A percentile compares a stretch with the other conserved stretches of the same genome.
Conservation (phyloP, 306 rosid species). For the cucumber (Cucumis sativus) region Cucumber_9930_V3 NC_026655.2:4786001-4786500, state of each 20-base stretch:
- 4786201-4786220: background rate
- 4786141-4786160: background rate
- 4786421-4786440: conserved; percentile 29
- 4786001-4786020: background rate
- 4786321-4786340: background rate
- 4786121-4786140: background rate
- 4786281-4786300: background rate
- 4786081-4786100: background rate
- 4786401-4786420: conserved; percentile 44
- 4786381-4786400: conserved; percentile 11
- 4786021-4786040: background rate
- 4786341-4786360: background rate
- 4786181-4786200: background rate
- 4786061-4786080: background rate
- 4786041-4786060: background rate
- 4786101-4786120: background rate
- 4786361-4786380: conserved; percentile 13
- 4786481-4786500: conserved; percentile 41
- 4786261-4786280: background rate
- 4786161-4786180: background rate
- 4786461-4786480: conserved; percentile 40
- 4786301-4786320: background rate
- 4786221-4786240: background rate
- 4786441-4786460: conserved; percentile 31
- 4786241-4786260: background rate